Conservation (phyloP, 2,329 filamentous ascomycete genomes). For the Cadophora sp. region DNA sequence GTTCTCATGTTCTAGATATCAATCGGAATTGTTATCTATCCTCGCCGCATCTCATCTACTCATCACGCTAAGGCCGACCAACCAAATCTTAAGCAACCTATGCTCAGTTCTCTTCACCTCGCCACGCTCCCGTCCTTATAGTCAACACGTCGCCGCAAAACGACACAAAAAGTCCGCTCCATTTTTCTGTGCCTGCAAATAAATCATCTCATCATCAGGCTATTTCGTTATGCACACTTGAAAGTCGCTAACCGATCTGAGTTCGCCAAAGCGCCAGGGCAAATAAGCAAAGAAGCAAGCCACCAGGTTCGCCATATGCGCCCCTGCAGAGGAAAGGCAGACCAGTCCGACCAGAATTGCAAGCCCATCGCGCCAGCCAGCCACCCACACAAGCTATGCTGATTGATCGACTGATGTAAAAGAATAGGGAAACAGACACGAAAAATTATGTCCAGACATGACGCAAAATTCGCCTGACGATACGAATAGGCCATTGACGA, state of each 20-base stretch:
- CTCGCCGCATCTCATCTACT: neutral
- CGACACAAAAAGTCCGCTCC: neutral
- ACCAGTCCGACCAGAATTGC: neutral
- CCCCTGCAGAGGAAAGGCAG: neutral
- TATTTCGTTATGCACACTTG: neutral
- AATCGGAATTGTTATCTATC: neutral
- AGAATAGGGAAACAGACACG: neutral
- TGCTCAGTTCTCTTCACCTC: neutral
- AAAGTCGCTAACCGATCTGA: neutral
- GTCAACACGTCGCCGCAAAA: neutral
- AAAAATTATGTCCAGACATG: neutral
- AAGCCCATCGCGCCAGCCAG: neutral
- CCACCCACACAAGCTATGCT: constrained; percentile 1
- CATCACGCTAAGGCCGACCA: neutral
- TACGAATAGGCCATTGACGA: neutral
- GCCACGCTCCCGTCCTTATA: neutral
- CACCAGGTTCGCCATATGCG: neutral
- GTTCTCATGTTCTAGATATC: neutral
- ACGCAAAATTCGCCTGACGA: neutral
- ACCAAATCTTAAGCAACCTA: neutral
- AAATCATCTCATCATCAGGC: too few relatives aligned
- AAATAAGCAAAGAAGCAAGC: neutral
- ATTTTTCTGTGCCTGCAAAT: neutral
- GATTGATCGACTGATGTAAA: neutral
- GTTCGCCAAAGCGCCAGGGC: constrained; percentile 2